phyloP scores from a whole-genome alignment of 2,329 filamentous ascomycete genomes.

The Pseudopithomyces chartarum region DNA sequence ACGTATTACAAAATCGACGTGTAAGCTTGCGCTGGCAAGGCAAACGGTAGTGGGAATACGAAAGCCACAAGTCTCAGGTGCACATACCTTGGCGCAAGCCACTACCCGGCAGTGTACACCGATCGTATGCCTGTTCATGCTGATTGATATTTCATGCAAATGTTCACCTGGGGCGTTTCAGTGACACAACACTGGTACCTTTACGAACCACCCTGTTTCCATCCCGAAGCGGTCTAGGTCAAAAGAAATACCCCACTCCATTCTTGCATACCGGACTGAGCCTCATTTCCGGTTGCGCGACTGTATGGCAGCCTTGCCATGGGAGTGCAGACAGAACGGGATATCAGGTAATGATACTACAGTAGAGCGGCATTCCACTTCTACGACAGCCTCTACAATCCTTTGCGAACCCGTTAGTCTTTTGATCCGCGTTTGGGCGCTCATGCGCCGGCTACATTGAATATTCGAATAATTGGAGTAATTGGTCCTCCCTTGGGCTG shows the following conservation, averaged over 20 bases:
- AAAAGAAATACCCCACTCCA: not conserved
- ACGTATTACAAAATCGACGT: not conserved
- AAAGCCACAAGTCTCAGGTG: slow-evolving; percentile 1
- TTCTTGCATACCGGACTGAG: not conserved
- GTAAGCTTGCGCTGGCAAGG: not conserved
- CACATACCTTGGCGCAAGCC: not conserved
- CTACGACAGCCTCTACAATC: too few relatives aligned
- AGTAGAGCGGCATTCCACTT: too few relatives aligned
- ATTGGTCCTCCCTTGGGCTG: too few relatives aligned
- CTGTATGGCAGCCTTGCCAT: slow-evolving; percentile 11
- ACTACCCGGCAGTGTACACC: not conserved
- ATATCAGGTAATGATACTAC: too few relatives aligned
- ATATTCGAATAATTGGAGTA: too few relatives aligned
- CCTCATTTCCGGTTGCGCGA: not conserved
- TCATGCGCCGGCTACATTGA: too few relatives aligned
- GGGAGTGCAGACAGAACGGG: too few relatives aligned
- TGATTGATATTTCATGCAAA: too few relatives aligned
- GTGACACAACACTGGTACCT: not conserved
- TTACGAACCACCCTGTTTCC: not conserved
- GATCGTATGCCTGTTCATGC: not conserved
- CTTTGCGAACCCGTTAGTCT: too few relatives aligned
- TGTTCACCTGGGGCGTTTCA: not conserved
- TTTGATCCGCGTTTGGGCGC: too few relatives aligned
- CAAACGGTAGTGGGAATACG: not conserved
- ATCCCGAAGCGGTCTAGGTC: not conserved